Evolutionary conservation across 192 early-diverging fungal species (phyloP).

Genomic region (Coemansia sp.): DNA sequence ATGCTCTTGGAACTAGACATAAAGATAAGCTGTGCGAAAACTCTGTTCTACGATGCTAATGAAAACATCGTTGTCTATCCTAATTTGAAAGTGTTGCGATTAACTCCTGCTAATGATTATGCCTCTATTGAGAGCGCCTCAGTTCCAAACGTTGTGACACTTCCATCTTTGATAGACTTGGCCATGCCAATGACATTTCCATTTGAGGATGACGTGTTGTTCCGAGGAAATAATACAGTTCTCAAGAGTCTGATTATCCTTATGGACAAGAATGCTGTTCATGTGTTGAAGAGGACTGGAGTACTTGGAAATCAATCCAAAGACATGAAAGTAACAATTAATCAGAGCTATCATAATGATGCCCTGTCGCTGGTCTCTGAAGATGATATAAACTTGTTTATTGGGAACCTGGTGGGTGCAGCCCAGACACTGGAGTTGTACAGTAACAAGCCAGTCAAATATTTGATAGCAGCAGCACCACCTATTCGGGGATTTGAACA

Average conservation of each 20-base stretch:
- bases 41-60: background rate
- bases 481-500: background rate
- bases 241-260: background rate
- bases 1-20: background rate
- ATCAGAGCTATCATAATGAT: constrained; percentile 89
- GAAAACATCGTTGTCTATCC: background rate
- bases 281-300: constrained; percentile 36
- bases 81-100: background rate
- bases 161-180: background rate
- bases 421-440: background rate
- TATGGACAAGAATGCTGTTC: background rate
- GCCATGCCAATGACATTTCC: background rate
- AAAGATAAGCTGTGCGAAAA: background rate
- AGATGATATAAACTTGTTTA: constrained; percentile 49
- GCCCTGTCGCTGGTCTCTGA: constrained; percentile 85
- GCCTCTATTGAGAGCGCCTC: no score
- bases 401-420: constrained; percentile 58
- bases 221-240: background rate
- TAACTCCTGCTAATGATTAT: background rate
- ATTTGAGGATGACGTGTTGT: background rate
- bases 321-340: constrained; percentile 76
- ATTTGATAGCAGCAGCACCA: background rate
- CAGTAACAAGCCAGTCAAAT: background rate
- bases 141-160: background rate
- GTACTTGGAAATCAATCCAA: constrained; percentile 77